Base-by-base conservation (phyloP, 768 basidiomycete genomes). In the Hygrophoropsis aurantiaca region DNA sequence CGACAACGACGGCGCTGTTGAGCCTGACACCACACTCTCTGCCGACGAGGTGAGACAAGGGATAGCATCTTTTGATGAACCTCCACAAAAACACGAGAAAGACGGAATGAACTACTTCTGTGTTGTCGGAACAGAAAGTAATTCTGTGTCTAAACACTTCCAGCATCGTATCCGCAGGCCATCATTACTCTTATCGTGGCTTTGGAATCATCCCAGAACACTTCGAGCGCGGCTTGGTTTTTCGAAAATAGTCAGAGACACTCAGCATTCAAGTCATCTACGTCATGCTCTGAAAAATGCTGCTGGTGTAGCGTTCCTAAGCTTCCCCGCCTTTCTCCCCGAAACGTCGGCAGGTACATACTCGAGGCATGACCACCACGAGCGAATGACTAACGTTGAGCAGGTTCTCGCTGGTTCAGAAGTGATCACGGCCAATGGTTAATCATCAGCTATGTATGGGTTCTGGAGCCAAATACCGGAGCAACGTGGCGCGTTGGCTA, bases 401-500 rank as follows among this genome's bases (percentile, higher is more conserved):
- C 40, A 78, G 74, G 62, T 19, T 58, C 58, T 26, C 42, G 51
- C 24, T 77, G 74, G 74, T 79, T 71, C 52, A 44, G 42, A 11
- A 44, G 34, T 11, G 61, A 59, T 21, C 70, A 69, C 39, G 74
- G 74, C 13, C 77, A 77, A 46, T 78, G 77, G 77, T 73, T 77
- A 70, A 60, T 74, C 8, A 72, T 77, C 49, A 74, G 70, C 21
- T 76, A 75, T 55, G 59, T 78, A 1, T 78, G 75, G 74, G 75
- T 79, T 5, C 60, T 78, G 25, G 75, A 77, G 53, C 75, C 75
- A 7, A 79, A 74, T 49, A 75, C 73, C 1, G 77, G 75, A n/a
- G 75, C 77, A 33, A 78, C 76, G 6, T 77, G 74, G 69, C 61
- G 75, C 35, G 67, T 73, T 5, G 71, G 69, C 6, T 74, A 73